Conservation (phyloP, 2,329 filamentous ascomycete species). For the Truncatella angustata region DNA sequence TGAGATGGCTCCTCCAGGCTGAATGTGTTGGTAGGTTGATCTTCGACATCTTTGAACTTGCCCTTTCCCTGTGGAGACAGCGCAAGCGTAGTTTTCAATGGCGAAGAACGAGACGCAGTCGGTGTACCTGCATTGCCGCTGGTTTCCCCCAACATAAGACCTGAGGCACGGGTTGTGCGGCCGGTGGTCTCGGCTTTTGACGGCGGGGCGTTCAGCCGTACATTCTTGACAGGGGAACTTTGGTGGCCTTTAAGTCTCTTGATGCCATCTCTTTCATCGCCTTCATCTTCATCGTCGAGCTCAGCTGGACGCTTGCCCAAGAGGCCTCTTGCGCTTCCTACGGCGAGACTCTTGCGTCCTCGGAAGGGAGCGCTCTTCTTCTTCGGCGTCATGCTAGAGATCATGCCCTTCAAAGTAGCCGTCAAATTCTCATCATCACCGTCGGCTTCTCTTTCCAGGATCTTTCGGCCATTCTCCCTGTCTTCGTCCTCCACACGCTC, state of each 20-base stretch:
- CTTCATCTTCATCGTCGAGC: conserved; percentile 64
- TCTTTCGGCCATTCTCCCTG: conserved; percentile 57
- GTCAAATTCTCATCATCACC: conserved; percentile 60
- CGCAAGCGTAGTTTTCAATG: conserved; percentile 39
- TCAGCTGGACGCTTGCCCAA: conserved; percentile 73
- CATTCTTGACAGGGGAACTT: conserved; percentile 73
- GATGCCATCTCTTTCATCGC: conserved; percentile 55
- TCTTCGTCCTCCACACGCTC: conserved; percentile 61
- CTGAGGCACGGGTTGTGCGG: conserved; percentile 49
- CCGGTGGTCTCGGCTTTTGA: conserved; percentile 65
- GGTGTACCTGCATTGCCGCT: conserved; percentile 35
- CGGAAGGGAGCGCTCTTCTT: conserved; percentile 52
- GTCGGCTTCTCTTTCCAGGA: conserved; percentile 52
- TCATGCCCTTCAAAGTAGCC: conserved; percentile 71
- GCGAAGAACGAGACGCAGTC: conserved; percentile 45
- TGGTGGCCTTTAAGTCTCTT: conserved; percentile 72
- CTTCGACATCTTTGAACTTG: conserved; percentile 53
- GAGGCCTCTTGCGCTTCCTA: conserved; percentile 70
- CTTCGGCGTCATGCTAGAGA: conserved; percentile 73
- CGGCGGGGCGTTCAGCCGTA: conserved; percentile 67
- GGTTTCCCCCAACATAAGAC: conserved; percentile 43
- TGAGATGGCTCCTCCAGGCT: conserved; percentile 41
- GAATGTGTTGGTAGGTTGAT: conserved; percentile 41
- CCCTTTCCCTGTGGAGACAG: conserved; percentile 57
- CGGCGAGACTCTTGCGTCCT: conserved; percentile 73